A percentile compares a stretch with the other conserved stretches of the same genome.
Evolutionary conservation across 495 filamentous ascomycete genomes (phyloP).

Genomic region (Hyaloscypha hepaticicola): DNA sequence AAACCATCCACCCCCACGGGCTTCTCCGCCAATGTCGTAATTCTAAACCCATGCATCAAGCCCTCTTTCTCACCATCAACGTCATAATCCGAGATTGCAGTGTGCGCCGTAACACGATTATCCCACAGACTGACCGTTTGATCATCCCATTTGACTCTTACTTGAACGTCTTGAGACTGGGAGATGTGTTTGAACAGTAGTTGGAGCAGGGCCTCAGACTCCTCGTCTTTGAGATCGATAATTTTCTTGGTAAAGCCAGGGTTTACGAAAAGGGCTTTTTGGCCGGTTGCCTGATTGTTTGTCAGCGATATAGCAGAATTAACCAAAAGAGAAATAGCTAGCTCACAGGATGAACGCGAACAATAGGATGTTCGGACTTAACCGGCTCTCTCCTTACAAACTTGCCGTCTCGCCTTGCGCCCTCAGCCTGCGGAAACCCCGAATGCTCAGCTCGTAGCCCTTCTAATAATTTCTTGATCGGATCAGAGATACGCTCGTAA

Average conservation of each 20-base stretch:
- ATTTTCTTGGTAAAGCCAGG: slow-evolving; percentile 38
- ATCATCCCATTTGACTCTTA: slow-evolving; percentile 57
- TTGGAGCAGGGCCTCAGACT: slow-evolving; percentile 61
- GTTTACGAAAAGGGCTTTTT: slow-evolving; percentile 22
- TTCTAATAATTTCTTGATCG: slow-evolving; percentile 56
- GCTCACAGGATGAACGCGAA: slow-evolving; percentile 54
- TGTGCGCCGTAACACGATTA: slow-evolving; percentile 61
- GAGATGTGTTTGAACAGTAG: slow-evolving; percentile 65
- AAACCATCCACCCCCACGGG: slow-evolving; percentile 26
- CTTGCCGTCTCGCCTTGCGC: slow-evolving; percentile 41
- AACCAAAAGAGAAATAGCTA: not conserved
- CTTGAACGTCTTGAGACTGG: slow-evolving; percentile 58
- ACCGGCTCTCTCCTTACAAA: slow-evolving; percentile 55
- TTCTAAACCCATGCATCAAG: slow-evolving; percentile 36
- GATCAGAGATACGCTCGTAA: slow-evolving; percentile 56
- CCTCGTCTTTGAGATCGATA: slow-evolving; percentile 63
- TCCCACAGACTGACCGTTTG: slow-evolving; percentile 66
- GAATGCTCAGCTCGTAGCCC: slow-evolving; percentile 61
- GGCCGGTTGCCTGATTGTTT: slow-evolving; percentile 8
- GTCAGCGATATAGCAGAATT: not conserved
- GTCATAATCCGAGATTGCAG: slow-evolving; percentile 54
- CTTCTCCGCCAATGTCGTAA: slow-evolving; percentile 49
- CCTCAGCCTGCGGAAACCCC: slow-evolving; percentile 49
- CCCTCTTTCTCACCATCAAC: slow-evolving; percentile 42
- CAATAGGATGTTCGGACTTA: slow-evolving; percentile 56